phyloP scores from a whole-genome alignment of 2,329 filamentous ascomycete genomes.

The Fusarium humuli region DNA sequence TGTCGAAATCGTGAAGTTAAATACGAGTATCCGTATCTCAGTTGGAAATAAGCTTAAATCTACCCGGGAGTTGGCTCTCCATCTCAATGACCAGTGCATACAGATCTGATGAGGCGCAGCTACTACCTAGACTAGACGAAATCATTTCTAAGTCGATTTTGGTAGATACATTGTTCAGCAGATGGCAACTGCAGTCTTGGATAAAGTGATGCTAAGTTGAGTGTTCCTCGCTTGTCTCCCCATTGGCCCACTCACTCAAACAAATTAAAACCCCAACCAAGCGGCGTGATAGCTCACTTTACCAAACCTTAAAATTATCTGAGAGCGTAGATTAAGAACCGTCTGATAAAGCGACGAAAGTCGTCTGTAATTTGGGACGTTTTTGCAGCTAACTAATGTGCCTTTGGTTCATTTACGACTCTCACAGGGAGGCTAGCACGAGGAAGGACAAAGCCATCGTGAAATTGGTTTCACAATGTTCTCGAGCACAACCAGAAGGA shows the following conservation, averaged over 20 bases:
- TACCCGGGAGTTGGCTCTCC: background rate
- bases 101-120: background rate
- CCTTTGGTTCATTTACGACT: too few species aligned
- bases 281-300: background rate
- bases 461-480: background rate
- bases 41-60: background rate
- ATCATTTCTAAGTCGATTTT: background rate
- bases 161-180: background rate
- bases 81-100: background rate
- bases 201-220: background rate
- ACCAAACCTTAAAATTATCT: background rate
- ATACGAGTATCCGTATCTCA: background rate
- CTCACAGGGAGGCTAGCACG: accelerated
- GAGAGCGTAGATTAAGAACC: background rate
- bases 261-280: background rate
- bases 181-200: background rate
- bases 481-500: background rate
- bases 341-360: background rate
- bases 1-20: background rate
- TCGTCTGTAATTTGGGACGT: background rate
- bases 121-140: background rate
- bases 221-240: background rate
- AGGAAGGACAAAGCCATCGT: background rate
- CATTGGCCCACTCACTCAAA: background rate
- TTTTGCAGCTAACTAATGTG: background rate